Base-by-base conservation (phyloP, 2,329 filamentous ascomycete genomes). In the Coniochaeta sp. region DNA sequence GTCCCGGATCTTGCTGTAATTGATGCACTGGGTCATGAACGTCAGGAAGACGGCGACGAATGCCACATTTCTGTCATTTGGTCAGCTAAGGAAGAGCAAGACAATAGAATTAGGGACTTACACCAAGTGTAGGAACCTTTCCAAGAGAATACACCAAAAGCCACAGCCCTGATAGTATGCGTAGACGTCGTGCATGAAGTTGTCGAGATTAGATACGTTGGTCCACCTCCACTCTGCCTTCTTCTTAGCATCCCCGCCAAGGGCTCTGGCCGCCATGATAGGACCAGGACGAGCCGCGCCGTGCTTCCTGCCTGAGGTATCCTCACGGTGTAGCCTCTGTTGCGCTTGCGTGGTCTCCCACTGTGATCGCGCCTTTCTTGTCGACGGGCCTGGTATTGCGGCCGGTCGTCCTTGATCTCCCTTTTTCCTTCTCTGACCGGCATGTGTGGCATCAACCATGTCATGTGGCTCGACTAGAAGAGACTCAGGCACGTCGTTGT, bases 191-290 rank as follows among this genome's bases (percentile, higher is more conserved):
- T 85, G 83, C 69, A 96, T 86, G 71, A 96, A 97, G 67, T 86
- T 88, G 73, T 97, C 93, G 59, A 97, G 79, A 69, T 96, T 95
- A 40, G 90, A 86, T 61, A 95, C 90, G 69, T 96, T 96, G 59
- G 90, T 90, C 90, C 93, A 97, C 74, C 90, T 84, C 88, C 91
- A 97, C 78, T 96, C 85, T 3, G 93, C 92, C 72, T 88, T 89
- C 69, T 93, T 89, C 72, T 86, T 86, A 14, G 76, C 75, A 58
- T 70, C 74, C 11, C 73, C 74, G 1, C 70, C 64, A 22, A 72
- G 60, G 17, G 67, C 60, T 8, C 60, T 64, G 7, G 52, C 67
- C 63, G 52, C 67, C 63, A 68, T 68, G 61, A 66, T 66, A 40
- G 43, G 73, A n/a, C 26, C 72, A 64, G 64, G 70, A 65, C 58